Evolutionary conservation across 441 rosid genomes (phyloP), one percentile per base, ranked within the genome.

Genomic region (Isatis lusitanica): DNA sequence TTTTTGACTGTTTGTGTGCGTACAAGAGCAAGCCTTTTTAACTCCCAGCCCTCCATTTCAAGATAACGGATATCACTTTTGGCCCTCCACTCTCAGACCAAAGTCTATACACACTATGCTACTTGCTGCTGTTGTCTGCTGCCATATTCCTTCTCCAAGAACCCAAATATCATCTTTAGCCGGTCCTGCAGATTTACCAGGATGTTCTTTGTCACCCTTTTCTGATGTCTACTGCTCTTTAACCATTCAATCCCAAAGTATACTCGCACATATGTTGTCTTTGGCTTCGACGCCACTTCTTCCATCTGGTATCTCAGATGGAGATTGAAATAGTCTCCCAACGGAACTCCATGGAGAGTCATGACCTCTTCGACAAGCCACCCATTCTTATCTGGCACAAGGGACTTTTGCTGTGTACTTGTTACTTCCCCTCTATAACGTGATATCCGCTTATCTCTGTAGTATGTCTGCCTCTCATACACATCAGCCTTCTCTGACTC

Each of bases 331-430:
- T 86, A 83, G 84, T 92, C 98, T 43, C 94, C 97, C 18, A 92
- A 88, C 18, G 98, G 98, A 75, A 94, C 86, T 75, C 94, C 96
- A 67, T 92, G 98, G 71, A 95, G 93, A 57, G 98, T 86, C 92
- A 91, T 84, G 61, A 95, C 94, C 83, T 95, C 98, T 84, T 92
- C 93, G 3, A 91, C 81, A 64, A 88, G 78, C 99, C 98, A 92
- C 40, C 97, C 91, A 39, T 85, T 88, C 63, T 73, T 82, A 68
- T 88, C 95, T 15, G 88, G 38, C 21, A 89, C 80, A 33, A 78
- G 87, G n/a, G 89, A 81, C 70, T 87, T 92, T 83, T 95, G 98
- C 83, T 95, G 97, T 68, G 92, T 86, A 63, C 97, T 88, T 21
- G 99, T 95, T 71, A 90, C 98, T 81, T 92, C 99, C 80, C 98